phyloP scores from a whole-genome alignment of 164 flowering plant species.

The Euptelea pleiosperma region DNA sequence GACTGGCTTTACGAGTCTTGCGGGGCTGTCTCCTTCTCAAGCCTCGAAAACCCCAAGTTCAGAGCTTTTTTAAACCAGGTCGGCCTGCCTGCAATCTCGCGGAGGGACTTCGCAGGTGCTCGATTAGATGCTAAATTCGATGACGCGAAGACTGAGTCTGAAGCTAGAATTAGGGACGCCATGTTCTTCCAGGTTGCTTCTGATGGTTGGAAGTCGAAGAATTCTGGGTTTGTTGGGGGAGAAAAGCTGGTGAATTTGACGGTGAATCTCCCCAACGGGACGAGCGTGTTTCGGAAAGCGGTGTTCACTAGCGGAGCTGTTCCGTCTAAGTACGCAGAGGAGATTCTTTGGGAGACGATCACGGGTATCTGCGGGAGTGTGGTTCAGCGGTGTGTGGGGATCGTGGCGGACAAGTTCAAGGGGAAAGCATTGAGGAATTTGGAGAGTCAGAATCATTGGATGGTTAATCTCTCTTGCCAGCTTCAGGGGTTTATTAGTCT shows the following conservation, averaged over 20 bases:
- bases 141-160: constrained; percentile 63
- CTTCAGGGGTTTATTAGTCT: constrained; percentile 65
- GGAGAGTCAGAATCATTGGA: constrained; percentile 84
- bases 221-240: constrained; percentile 26
- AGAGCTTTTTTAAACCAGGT: constrained; percentile 74
- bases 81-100: constrained; percentile 64
- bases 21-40: constrained; percentile 79
- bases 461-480: constrained; percentile 87
- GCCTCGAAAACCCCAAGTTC: constrained; percentile 90
- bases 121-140: constrained; percentile 67
- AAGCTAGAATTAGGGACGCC: constrained; percentile 75
- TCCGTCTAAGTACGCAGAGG: constrained; percentile 81
- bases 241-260: constrained; percentile 68
- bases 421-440: constrained; percentile 71
- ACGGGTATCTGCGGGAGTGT: constrained; percentile 53
- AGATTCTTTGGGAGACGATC: constrained; percentile 70
- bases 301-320: constrained; percentile 57
- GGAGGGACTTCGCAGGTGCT: constrained; percentile 52
- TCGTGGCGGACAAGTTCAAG: constrained; percentile 77
- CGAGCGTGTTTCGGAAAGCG: constrained; percentile 73
- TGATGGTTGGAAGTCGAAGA: constrained; percentile 72
- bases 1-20: constrained; percentile 96
- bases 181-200: constrained; percentile 85
- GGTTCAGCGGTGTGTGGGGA: constrained; percentile 69
- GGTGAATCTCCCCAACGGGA: constrained; percentile 92